A percentile compares a stretch with the other conserved stretches of the same genome.
Conservation (phyloP, 768 basidiomycete species). For the Lactarius psammicola region DNA sequence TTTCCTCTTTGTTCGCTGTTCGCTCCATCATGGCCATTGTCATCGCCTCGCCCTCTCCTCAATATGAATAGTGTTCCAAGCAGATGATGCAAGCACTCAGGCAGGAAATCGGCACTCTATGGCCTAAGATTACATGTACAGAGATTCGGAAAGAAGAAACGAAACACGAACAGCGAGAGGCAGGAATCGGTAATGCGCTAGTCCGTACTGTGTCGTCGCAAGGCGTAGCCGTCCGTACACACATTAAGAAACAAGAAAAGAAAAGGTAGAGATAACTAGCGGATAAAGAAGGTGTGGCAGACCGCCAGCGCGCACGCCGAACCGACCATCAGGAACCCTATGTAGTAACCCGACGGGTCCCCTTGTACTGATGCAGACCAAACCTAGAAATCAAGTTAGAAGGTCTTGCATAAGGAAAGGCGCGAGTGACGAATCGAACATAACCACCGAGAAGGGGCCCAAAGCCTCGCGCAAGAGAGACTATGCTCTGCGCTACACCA, state of each 20-base stretch:
- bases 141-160: not conserved
- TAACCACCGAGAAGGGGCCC: conserved; percentile 86
- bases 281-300: conserved; percentile 19
- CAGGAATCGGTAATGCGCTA: not conserved
- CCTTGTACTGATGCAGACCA: conserved; percentile 27
- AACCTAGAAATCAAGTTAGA: conserved; percentile 15
- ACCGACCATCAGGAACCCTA: conserved; percentile 22
- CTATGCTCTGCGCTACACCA: conserved; percentile 93
- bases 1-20: no score
- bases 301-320: conserved; percentile 17
- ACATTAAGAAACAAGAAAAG: not conserved
- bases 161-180: not conserved
- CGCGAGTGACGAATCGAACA: conserved; percentile 43
- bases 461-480: conserved; percentile 87
- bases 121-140: not conserved
- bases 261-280: not conserved
- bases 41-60: no score
- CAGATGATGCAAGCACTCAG: not conserved
- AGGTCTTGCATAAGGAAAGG: not conserved
- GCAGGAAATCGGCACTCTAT: not conserved
- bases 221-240: not conserved
- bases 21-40: no score
- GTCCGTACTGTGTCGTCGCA: not conserved
- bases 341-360: conserved; percentile 19
- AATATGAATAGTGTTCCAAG: not conserved